Evolutionary conservation across 257 asterid species (phyloP), one percentile per base, ranked within the genome.

Genomic region (Nemophila menziesii): DNA sequence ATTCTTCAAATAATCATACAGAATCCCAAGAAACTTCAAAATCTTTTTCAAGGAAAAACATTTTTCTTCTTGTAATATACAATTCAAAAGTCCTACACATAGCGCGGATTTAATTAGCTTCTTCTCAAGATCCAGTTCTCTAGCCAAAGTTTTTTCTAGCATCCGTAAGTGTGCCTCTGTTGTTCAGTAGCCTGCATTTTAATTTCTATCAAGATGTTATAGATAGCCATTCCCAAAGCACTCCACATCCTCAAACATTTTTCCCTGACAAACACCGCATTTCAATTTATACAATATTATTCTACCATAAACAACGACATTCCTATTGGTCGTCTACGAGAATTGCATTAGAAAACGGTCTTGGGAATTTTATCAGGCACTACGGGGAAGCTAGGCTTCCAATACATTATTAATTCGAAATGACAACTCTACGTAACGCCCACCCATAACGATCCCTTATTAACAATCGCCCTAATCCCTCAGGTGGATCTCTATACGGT

Each of bases 71-170:
- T 79, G 84, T 56, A 77, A 52, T 67, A 64, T 62, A 48, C 58
- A 69, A 58, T 71, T 72, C 58, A 82, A 55, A 40, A 71, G 78
- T 50, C 81, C 92, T 63, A 77, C 90, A 52, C 61, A 56, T 60
- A 65, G 92, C 66, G 73, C 74, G 5, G 82, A 63, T 60, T 82
- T 92, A 11, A 64, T 54, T 49, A 92, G 66, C 65, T 75, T 86
- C 72, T 73, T 77, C 75, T 92, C 95, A 27, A 86, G 82, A 47
- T 86, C 93, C 67, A 92, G 47, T 64, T 85, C 99, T 42, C 78
- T 57, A 24, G 92, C 95, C 78, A 79, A 63, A 37, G 96, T 77
- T 70, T 75, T 86, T 68, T 77, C 99, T 57, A 92, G 77, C 96
- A 79, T 75, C 70, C 80, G 70, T 71, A 86, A 56, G 75, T 63